These are phyloP conservation scores for Limnanthes douglasii DNA, from an alignment of 345 rosid genomes.

Conservation along the genomic window DNA sequence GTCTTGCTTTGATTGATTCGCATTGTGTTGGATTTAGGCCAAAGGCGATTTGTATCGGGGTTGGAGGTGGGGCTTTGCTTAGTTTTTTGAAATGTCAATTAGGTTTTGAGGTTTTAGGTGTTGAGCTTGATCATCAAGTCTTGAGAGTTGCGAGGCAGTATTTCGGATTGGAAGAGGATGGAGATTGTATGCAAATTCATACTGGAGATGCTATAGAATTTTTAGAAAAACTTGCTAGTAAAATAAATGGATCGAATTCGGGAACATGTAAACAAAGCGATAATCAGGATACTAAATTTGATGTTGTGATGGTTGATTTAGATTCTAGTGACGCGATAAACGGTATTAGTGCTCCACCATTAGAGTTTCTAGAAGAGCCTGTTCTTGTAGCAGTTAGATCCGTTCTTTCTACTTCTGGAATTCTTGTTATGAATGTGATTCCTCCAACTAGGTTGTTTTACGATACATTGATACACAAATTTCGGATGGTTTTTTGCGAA, in stretches of 20 bases:
- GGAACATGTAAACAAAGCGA: not conserved
- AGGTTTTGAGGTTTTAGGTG: conserved; percentile 51
- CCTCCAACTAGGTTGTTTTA: conserved; percentile 31
- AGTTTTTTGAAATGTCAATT: conserved; percentile 36
- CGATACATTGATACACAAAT: conserved; percentile 16
- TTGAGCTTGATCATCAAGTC: conserved; percentile 59
- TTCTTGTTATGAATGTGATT: conserved; percentile 52
- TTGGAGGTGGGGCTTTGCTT: conserved; percentile 80
- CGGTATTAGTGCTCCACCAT: conserved; percentile 60
- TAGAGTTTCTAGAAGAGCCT: conserved; percentile 29
- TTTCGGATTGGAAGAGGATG: conserved; percentile 49
- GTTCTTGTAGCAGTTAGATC: conserved; percentile 37
- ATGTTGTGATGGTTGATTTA: conserved; percentile 74
- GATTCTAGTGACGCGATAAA: conserved; percentile 35
- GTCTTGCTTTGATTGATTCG: conserved; percentile 27
- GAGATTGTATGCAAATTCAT: conserved; percentile 14
- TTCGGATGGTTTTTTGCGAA: conserved; percentile 30
- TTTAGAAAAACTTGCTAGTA: conserved; percentile 23
- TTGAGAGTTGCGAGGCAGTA: conserved; percentile 37
- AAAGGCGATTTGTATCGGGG: conserved; percentile 61
- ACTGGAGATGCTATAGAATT: conserved; percentile 42
- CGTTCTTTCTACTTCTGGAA: conserved; percentile 35
- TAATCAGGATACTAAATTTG: conserved; percentile 19
- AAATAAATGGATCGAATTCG: conserved; percentile 1
- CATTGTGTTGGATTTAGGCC: conserved; percentile 21